These are phyloP conservation scores for Cystobasidium slooffiae DNA, from an alignment of 1,284 basidiomycete genomes.

Conservation along the genomic window DNA sequence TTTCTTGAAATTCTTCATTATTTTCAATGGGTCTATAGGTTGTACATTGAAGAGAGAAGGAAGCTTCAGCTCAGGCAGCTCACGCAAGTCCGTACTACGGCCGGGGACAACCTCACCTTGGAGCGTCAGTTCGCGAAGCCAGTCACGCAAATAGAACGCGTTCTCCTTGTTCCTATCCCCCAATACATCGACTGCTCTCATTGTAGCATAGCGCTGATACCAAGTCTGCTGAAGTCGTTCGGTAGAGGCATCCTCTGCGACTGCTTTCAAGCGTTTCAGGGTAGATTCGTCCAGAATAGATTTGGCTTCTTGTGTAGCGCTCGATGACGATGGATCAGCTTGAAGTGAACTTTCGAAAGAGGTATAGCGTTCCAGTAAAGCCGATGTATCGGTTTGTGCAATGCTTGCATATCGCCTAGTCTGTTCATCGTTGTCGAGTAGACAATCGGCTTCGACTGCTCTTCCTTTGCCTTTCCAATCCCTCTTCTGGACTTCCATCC, in stretches of 20 bases:
- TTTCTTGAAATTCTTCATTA: slow-evolving; percentile 18
- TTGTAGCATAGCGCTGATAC: slow-evolving; percentile 78
- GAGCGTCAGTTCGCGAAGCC: slow-evolving; percentile 74
- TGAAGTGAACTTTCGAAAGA: not conserved
- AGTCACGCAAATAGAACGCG: slow-evolving; percentile 76
- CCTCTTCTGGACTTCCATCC: not conserved
- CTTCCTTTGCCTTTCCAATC: slow-evolving; percentile 40
- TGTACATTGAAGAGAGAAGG: not conserved
- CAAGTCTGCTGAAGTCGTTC: slow-evolving; percentile 61
- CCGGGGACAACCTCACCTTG: slow-evolving; percentile 56
- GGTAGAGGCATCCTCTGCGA: not conserved
- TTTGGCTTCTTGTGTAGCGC: not conserved
- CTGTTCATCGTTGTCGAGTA: not conserved
- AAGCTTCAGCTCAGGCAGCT: not conserved
- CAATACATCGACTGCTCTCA: slow-evolving; percentile 72
- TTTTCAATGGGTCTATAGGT: slow-evolving; percentile 10
- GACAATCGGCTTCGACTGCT: slow-evolving; percentile 12
- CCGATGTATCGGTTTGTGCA: not conserved
- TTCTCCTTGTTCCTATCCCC: slow-evolving; percentile 70
- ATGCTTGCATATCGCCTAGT: not conserved
- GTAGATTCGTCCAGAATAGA: not conserved
- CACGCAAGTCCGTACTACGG: no score
- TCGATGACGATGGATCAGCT: not conserved
- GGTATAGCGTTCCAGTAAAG: not conserved
- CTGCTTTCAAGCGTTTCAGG: not conserved